phyloP scores from a whole-genome alignment of 495 filamentous ascomycete genomes.

The Xylaria curta region DNA sequence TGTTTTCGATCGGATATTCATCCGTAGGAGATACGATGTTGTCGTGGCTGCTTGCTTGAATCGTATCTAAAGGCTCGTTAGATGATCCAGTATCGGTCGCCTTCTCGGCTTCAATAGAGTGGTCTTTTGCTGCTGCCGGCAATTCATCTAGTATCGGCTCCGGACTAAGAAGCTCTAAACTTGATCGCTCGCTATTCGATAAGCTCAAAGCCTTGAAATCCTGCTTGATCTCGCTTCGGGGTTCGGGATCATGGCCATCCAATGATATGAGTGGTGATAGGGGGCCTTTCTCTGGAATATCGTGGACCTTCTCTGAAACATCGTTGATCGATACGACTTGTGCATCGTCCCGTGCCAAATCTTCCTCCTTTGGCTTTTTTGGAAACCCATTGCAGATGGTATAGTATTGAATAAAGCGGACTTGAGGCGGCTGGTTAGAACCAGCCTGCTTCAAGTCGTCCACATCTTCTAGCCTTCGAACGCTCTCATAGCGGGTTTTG shows the following conservation, averaged over 20 bases:
- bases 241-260: constrained; percentile 42
- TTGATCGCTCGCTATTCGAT: constrained; percentile 27
- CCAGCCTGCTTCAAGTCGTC: constrained; percentile 47
- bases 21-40: background rate
- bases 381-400: constrained; percentile 76
- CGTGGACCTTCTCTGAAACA: constrained; percentile 19
- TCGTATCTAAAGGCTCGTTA: background rate
- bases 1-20: constrained; percentile 10
- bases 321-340: background rate
- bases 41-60: background rate
- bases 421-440: constrained; percentile 44
- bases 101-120: background rate
- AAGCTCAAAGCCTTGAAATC: constrained; percentile 17
- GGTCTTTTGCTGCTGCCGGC: constrained; percentile 1
- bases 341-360: constrained; percentile 34
- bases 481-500: constrained; percentile 67
- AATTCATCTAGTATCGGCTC: constrained; percentile 36
- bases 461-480: constrained; percentile 74
- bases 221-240: constrained; percentile 16
- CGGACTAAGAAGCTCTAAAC: constrained; percentile 35
- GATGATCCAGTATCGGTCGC: background rate
- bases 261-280: constrained; percentile 52
- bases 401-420: constrained; percentile 90
- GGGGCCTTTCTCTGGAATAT: constrained; percentile 21
- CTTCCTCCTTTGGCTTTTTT: constrained; percentile 50